Evolutionary conservation across 1,139 yeast genomes (phyloP), one percentile per base, ranked within the genome.

Genomic region (Geotrichum fermentans): DNA sequence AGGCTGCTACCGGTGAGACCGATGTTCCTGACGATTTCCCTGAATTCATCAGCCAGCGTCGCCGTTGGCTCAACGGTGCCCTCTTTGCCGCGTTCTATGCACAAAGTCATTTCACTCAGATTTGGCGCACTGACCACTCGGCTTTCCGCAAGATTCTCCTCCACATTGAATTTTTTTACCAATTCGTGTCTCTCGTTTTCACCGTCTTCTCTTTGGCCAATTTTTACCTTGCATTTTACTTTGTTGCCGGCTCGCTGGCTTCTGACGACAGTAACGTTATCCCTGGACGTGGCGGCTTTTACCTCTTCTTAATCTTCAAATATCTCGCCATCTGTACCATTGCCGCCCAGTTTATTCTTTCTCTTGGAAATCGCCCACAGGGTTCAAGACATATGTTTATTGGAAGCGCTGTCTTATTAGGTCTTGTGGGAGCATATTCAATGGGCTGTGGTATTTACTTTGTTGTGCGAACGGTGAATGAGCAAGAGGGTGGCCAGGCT

Each of bases 361-460:
- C 97, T 1, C 84, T 90, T 75, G 98, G 97, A 56, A 92, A 92
- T 62, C 76, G 97, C 61, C 98, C 98, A 1, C 97, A 90, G 60
- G 90, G 89, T 38, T 96, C 97, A 0, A 79, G 79, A 52, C 78
- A 75, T 41, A 68, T 90, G 49, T 92, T 89, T 67, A 75, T 86
- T 59, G 68, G 77, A 0, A 76, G 92, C 41, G 85, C 90, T 68
- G 73, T 82, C 1, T 65, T 88, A 37, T 70, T 92, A 52, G 83
- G 94, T 0, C 56, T 86, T 11, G 87, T 96, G 64, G 90, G 96
- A 0, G 70, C 81, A 1, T 92, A 87, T 67, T 86, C 96, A 0
- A 73, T 90, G 51, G 73, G 81, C 39, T 85, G 90, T 55, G 97
- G 97, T 33, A 72, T 92, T 55, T 82, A 80, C 58, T 90, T 88